phyloP scores from a whole-genome alignment of 2,329 filamentous ascomycete genomes.

The Aspergillus glaucus region DNA sequence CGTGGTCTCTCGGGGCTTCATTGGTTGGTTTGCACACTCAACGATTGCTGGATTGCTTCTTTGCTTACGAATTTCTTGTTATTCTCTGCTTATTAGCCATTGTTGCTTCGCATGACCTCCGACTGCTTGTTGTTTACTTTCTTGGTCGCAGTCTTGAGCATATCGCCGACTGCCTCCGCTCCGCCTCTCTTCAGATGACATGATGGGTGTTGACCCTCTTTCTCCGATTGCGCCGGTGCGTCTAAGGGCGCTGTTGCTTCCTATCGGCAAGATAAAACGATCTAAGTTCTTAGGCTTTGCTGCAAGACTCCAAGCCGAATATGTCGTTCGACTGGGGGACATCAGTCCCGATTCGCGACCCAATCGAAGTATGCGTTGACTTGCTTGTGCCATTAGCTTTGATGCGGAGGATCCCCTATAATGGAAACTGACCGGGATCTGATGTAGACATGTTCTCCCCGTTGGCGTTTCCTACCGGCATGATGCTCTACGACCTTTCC shows the following conservation, averaged over 20 bases:
- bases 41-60: not conserved
- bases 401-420: not conserved
- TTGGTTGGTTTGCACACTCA: not conserved
- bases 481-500: conserved; percentile 81
- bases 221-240: conserved; percentile 86
- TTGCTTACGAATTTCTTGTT: conserved; percentile 1
- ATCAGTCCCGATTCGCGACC: conserved; percentile 78
- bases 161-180: conserved; percentile 26
- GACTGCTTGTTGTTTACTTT: conserved; percentile 12
- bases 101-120: conserved; percentile 16
- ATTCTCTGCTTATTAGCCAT: not conserved
- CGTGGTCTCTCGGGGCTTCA: not conserved
- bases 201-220: conserved; percentile 82
- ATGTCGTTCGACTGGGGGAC: conserved; percentile 77
- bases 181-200: conserved; percentile 43
- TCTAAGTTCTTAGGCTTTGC: conserved; percentile 75
- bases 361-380: conserved; percentile 66
- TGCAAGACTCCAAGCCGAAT: conserved; percentile 68
- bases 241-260: conserved; percentile 80
- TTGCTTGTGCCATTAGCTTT: not conserved
- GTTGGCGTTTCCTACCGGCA: conserved; percentile 75
- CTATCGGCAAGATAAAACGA: conserved; percentile 77
- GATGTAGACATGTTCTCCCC: conserved; percentile 84
- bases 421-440: not conserved
- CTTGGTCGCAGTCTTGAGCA: conserved; percentile 30